Percentiles rank a stretch among this genome's conserved stretches.
These are phyloP conservation scores for Nidularia pulvinata DNA, from an alignment of 768 basidiomycete species.

Conservation along the genomic window DNA sequence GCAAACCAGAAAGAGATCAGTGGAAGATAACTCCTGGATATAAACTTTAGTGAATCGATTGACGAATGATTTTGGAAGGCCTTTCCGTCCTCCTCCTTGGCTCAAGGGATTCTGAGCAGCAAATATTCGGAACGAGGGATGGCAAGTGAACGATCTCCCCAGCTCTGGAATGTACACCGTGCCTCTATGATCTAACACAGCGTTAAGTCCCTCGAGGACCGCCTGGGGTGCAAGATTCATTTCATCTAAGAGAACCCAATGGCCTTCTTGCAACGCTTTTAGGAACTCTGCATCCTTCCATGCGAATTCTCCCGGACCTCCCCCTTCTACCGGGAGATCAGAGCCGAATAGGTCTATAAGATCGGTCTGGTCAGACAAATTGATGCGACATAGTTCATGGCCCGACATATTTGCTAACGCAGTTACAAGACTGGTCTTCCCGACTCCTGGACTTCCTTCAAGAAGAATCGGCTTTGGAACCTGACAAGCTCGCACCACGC, in stretches of 20 bases:
- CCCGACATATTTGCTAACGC: conserved; percentile 85
- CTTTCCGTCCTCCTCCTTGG: conserved; percentile 97
- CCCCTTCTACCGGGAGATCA: conserved; percentile 94
- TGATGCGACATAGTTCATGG: conserved; percentile 86
- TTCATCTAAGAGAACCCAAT: conserved; percentile 98
- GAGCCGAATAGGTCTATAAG: conserved; percentile 95
- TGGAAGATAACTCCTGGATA: conserved; percentile 76
- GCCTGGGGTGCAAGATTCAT: conserved; percentile 99
- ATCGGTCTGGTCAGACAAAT: conserved; percentile 98
- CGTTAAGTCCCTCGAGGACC: conserved; percentile 95
- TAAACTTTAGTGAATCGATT: conserved; percentile 99
- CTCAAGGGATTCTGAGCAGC: conserved; percentile 96
- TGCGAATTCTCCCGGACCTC: conserved; percentile 87
- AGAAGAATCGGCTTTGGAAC: conserved; percentile 89
- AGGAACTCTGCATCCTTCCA: conserved; percentile 99
- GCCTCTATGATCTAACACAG: conserved; percentile 94
- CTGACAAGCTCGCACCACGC: conserved; percentile 89
- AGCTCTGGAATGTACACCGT: conserved; percentile 95
- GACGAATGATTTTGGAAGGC: conserved; percentile 95
- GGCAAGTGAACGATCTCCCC: conserved; percentile 82
- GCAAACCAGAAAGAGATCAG: conserved; percentile 81
- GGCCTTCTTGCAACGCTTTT: conserved; percentile 89
- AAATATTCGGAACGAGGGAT: conserved; percentile 95
- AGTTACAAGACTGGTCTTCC: conserved; percentile 91
- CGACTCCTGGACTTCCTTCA: conserved; percentile 98